Percentiles rank a stretch among this genome's conserved stretches.
phyloP scores from a whole-genome alignment of 192 early-diverging fungal species.

The Dimargaris verticillata region DNA sequence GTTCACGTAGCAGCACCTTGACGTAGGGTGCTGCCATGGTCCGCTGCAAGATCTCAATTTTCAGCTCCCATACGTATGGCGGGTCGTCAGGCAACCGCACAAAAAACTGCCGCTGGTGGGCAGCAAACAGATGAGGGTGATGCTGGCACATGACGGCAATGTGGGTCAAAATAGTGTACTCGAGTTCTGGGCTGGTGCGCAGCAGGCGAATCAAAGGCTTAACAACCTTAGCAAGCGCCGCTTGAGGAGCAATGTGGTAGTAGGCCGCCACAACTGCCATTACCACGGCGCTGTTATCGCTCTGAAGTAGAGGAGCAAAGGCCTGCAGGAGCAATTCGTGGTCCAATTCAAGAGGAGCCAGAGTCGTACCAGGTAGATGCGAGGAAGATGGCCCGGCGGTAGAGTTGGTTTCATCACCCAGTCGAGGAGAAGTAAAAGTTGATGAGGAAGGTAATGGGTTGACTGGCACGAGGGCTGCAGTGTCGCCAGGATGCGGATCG shows the following conservation, averaged over 20 bases:
- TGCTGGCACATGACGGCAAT: conserved; percentile 54
- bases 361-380: background rate
- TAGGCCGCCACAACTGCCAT: conserved; percentile 46
- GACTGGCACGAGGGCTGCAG: background rate
- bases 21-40: conserved; percentile 54
- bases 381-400: background rate
- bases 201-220: conserved; percentile 64
- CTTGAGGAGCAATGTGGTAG: conserved; percentile 43
- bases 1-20: conserved; percentile 48
- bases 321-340: conserved; percentile 55
- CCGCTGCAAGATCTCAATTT: conserved; percentile 67
- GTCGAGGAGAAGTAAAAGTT: background rate
- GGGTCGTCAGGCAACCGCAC: conserved; percentile 55
- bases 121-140: conserved; percentile 49
- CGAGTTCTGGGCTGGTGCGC: conserved; percentile 53
- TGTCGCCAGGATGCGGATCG: conserved; percentile 8
- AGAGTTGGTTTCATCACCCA: background rate
- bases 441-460: background rate
- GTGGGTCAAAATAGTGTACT: conserved; percentile 58
- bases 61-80: conserved; percentile 56
- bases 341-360: conserved; percentile 48
- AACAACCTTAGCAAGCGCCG: conserved; percentile 36
- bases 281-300: conserved; percentile 71
- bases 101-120: conserved; percentile 64
- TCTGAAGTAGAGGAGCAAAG: conserved; percentile 56